Evolutionary conservation across 192 early-diverging fungal genomes (phyloP).

Genomic region (Dissophora globulifera): DNA sequence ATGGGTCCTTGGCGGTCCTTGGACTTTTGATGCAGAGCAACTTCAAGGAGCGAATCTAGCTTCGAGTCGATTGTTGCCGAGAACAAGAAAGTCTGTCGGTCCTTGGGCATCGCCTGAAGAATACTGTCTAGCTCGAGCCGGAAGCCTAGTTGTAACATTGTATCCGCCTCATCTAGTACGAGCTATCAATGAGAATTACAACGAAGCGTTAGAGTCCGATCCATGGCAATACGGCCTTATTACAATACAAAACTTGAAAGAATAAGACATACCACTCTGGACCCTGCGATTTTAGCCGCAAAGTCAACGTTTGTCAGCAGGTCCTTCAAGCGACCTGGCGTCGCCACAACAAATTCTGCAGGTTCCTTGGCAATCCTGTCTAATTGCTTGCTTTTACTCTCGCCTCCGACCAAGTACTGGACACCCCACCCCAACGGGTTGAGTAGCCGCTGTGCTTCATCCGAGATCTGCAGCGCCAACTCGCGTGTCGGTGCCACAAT

Average conservation of each 20-base stretch:
- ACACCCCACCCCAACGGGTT: constrained; percentile 69
- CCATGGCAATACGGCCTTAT: too few relatives aligned
- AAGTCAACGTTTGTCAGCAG: constrained; percentile 66
- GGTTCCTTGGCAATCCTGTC: constrained; percentile 56
- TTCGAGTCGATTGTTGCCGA: constrained; percentile 87
- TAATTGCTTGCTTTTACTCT: constrained; percentile 64
- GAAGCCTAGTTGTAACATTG: constrained; percentile 94
- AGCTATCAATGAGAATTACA: too few relatives aligned
- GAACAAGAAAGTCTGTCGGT: constrained; percentile 92
- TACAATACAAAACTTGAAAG: too few relatives aligned
- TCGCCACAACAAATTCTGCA: constrained; percentile 91
- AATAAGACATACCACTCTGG: constrained; percentile 65
- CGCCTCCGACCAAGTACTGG: constrained; percentile 83
- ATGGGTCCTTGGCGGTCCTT: constrained; percentile 58
- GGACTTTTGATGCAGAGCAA: constrained; percentile 67
- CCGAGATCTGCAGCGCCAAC: constrained; percentile 84
- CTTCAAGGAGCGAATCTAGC: constrained; percentile 71
- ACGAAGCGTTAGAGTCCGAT: too few relatives aligned
- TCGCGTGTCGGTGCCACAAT: constrained; percentile 93
- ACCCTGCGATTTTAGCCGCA: constrained; percentile 49
- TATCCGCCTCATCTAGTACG: constrained; percentile 95
- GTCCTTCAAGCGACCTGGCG: constrained; percentile 93
- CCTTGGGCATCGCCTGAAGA: constrained; percentile 62
- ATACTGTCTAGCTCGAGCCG: constrained; percentile 84
- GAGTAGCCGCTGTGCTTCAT: constrained; percentile 73